Evolutionary conservation across 2,329 filamentous ascomycete genomes (phyloP), one percentile per base, ranked within the genome.

Genomic region (Torrubiella hemipterigena): DNA sequence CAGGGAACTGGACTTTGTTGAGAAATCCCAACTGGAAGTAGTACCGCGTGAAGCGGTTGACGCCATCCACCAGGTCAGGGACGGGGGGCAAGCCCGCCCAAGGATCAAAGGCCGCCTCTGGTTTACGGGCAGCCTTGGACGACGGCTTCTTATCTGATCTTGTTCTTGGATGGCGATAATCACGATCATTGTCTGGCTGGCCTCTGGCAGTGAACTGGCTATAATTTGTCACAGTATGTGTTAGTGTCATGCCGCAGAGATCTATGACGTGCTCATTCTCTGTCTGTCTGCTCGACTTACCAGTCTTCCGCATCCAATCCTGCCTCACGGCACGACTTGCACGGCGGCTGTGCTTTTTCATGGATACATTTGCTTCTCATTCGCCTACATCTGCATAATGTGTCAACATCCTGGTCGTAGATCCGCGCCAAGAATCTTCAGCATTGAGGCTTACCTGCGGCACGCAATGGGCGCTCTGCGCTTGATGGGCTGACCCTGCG

Each of bases 11-110:
- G 16, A 64, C 54, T 47, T 69, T 72, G 5, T 64, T 65, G 20
- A 74, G 66, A 42, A 75, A 75, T 16, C 70, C 66, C 6, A 74
- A 60, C 46, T 75, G 70, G 39, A 73, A 73, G 44, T 70, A 75
- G 40, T 71, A 59, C 6, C 52, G 52, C 1, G 61, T 70, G 40
- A 75, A 73, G 25, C 58, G 60, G 35, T 65, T 54, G 36, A 73
- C 61, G 6, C 59, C 66, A 29, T 72, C 67, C 16, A 72, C 52
- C 31, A 72, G 56, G 26, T 66, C 60, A 2, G 55, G 46, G 12
- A 69, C 42, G 2, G 63, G 60, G 9, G 69, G 67, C 11, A 73
- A 50, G 4, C 58, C 48, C 8, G 63, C 59, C 67, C 68, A 71
- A 19, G 62, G 57, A 29, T 69, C 56, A 3, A 36, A 27, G 4